A percentile compares a stretch with the other conserved stretches of the same genome.
These are phyloP conservation scores for Picea abies DNA, from an alignment of 83 land plant species.

Conservation along the genomic window DNA sequence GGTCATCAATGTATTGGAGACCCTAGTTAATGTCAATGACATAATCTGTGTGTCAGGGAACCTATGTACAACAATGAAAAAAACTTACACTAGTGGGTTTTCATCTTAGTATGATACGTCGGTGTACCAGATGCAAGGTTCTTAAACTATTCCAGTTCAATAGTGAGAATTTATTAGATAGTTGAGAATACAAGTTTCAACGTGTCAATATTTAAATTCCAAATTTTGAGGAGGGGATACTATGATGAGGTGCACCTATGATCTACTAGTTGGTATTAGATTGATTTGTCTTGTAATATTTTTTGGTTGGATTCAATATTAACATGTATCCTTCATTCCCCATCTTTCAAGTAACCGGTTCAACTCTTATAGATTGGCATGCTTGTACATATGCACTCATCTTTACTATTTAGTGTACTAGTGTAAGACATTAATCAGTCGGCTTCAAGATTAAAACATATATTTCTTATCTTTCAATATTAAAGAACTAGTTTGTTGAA, in stretches of 20 bases:
- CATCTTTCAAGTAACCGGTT: too few relatives aligned
- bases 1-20: not conserved
- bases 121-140: not conserved
- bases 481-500: too few relatives aligned
- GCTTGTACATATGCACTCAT: too few relatives aligned
- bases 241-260: not conserved
- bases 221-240: not conserved
- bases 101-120: not conserved
- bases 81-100: not conserved
- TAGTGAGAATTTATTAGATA: not conserved
- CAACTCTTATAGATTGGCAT: too few relatives aligned
- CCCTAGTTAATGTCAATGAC: not conserved
- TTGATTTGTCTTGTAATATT: not conserved
- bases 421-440: too few relatives aligned
- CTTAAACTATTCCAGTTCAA: not conserved
- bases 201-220: not conserved
- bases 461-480: too few relatives aligned
- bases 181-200: not conserved
- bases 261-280: not conserved
- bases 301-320: not conserved
- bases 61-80: not conserved
- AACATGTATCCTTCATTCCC: too few relatives aligned
- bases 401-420: too few relatives aligned
- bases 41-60: not conserved
- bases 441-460: too few relatives aligned